Evolutionary conservation across 2,329 filamentous ascomycete species (phyloP).

Genomic region (Septoria petroselini): DNA sequence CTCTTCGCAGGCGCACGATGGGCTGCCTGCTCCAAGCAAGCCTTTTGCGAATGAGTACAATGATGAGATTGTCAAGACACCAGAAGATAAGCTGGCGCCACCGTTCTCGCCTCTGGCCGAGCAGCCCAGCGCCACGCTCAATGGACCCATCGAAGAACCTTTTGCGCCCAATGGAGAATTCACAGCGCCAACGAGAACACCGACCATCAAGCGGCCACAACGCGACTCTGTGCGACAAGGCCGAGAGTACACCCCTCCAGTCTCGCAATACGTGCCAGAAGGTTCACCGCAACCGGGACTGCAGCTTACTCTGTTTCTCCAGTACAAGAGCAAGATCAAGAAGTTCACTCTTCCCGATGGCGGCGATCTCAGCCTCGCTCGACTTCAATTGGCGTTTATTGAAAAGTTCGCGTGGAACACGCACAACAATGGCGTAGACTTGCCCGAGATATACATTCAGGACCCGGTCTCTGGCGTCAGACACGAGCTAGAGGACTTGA

Average conservation of each 20-base stretch:
- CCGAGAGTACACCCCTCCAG: conserved; percentile 39
- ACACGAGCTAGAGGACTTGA: conserved; percentile 90
- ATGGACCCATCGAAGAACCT: conserved; percentile 37
- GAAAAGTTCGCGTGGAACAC: conserved; percentile 99
- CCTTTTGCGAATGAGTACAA: conserved; percentile 33
- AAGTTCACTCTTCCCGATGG: conserved; percentile 89
- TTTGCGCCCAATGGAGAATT: conserved; percentile 22
- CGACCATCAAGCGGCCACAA: conserved; percentile 16
- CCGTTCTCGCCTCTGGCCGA: conserved; percentile 30
- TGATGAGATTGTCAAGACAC: conserved; percentile 55
- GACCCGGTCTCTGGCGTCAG: conserved; percentile 94
- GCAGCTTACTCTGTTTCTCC: conserved; percentile 87
- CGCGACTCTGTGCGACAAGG: conserved; percentile 22
- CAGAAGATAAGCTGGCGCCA: conserved; percentile 61
- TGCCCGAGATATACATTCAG: conserved; percentile 97
- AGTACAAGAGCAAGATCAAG: conserved; percentile 96
- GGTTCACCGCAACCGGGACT: conserved; percentile 72
- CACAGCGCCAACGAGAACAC: conserved; percentile 17
- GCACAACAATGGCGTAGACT: conserved; percentile 83
- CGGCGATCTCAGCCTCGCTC: conserved; percentile 78
- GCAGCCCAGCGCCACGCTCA: conserved; percentile 35
- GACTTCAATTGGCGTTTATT: conserved; percentile 92
- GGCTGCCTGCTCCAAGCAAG: conserved; percentile 32
- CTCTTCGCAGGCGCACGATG: conserved; percentile 39
- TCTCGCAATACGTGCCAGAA: conserved; percentile 46